These are phyloP conservation scores for Fusarium buxicola DNA, from an alignment of 2,329 filamentous ascomycete species.

Conservation along the genomic window DNA sequence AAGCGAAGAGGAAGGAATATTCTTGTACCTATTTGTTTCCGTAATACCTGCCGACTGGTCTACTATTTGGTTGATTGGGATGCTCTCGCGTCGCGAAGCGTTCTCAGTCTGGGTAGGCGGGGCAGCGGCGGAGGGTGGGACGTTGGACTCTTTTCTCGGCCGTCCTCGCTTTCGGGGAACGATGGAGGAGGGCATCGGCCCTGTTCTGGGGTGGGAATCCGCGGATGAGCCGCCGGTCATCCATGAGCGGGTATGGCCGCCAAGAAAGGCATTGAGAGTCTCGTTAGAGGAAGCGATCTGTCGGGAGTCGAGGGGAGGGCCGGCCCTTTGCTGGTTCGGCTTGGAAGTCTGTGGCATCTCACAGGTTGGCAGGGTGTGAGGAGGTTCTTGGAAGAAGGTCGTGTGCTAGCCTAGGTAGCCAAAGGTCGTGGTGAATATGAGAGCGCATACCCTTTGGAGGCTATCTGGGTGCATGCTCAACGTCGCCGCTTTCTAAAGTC, in stretches of 20 bases:
- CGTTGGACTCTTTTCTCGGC: conserved; percentile 20
- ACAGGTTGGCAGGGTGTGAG: conserved; percentile 23
- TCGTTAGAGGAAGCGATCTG: conserved; percentile 56
- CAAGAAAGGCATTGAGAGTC: conserved; percentile 55
- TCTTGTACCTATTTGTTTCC: conserved; percentile 27
- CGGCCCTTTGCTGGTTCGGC: conserved; percentile 32
- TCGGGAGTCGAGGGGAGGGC: conserved; percentile 22
- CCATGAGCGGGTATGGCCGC: conserved; percentile 50
- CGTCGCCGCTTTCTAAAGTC: conserved; percentile 42
- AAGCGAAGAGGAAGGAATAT: not conserved
- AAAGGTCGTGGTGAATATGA: not conserved
- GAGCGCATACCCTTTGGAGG: conserved; percentile 32
- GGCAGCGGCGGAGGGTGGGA: conserved; percentile 8
- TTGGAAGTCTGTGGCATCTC: conserved; percentile 43
- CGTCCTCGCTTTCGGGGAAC: conserved; percentile 39
- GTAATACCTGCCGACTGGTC: conserved; percentile 21
- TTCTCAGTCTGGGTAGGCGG: conserved; percentile 26
- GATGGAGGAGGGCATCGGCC: conserved; percentile 16
- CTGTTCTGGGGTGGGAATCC: conserved; percentile 17
- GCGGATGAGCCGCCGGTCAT: conserved; percentile 36
- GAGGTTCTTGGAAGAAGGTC: conserved; percentile 19
- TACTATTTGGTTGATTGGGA: conserved; percentile 10
- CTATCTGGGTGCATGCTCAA: conserved; percentile 39
- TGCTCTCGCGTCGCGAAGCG: conserved; percentile 17
- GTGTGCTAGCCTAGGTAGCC: not conserved